Base-by-base conservation (phyloP, 495 filamentous ascomycete genomes). In the Amphirosellinia nigrospora region DNA sequence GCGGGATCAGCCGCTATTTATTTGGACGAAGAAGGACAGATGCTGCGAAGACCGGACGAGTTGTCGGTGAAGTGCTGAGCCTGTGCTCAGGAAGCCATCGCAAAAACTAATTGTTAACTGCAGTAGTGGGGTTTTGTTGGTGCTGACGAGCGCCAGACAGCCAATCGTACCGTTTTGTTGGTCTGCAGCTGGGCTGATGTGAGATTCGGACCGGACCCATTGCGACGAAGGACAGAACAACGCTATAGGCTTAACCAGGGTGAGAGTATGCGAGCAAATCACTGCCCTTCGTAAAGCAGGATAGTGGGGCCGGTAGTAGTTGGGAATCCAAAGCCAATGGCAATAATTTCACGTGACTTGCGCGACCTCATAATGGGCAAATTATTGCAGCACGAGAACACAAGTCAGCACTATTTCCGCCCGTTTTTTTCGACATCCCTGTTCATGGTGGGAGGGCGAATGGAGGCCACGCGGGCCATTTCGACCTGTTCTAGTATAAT, bases 241-340 rank as follows among this genome's bases (percentile, higher is more conserved):
- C 5, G 23, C 15, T 64, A 26, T 53, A 43, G 50, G 15, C 43
- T n/a, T 16, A 34, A 28, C 39, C 0, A 15, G 26, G 64, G 36
- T 26, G 50, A 53, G 34, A 66, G n/a, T 41, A 32, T 52, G 62
- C 55, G 55, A 32, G 38, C 43, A 16, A 52, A 68, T 62, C 45
- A 62, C 45, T 16, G 32, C 56, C 13, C 21, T 26, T 53, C 45
- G 56, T 69, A 38, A 41, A 7, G 23, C 8, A 62, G 56, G 43
- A 19, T 36, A 46, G 66, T 69, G 66, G 66, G 66, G 66, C 66
- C 66, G 66, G 58, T 16, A n/a, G 16, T 19, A 28, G 41, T 32
- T 28, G 4, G 0, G 13, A 11, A 34, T 21, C 1, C 8, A 4
- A 3, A 4, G 43, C 66, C 55, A 60, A 61, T 61, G 19, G 9